Evolutionary conservation across 257 asterid genomes (phyloP), one percentile per base, ranked within the genome.

Genomic region (Solanum appendiculatum): DNA sequence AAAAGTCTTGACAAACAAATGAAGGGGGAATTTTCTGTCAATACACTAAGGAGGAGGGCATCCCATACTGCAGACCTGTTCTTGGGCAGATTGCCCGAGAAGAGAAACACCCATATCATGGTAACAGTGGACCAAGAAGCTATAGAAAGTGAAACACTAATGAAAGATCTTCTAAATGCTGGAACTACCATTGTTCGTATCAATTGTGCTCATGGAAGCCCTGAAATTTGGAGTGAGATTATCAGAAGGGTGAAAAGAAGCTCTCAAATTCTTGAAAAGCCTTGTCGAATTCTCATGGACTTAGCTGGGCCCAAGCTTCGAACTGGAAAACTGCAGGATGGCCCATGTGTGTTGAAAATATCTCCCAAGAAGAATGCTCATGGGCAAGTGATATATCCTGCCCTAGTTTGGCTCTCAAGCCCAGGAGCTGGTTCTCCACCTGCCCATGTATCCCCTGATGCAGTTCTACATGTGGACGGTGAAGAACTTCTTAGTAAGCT

Each of bases 301-400:
- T 92, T 94, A 86, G 96, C 98, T 87, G 98, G 98, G 84, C 98
- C 96, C 37, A 94, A 94, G 94, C 92, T 94, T 88, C 91, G 98
- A 85, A 94, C 96, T 31, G 96, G 94, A 54, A 93, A 90, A 89
- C 90, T 94, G 73, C 89, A 88, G 82, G 89, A 89, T 56, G 98
- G 96, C 70, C 98, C 98, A 15, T 87, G 92, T 86, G 93, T 94
- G 84, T 87, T 91, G 86, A 94, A 94, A 90, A 85, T 94, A 48
- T 92, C 96, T 48, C 98, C 95, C 68, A 91, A 92, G 87, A 94
- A 88, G 89, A 91, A 91, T 88, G 91, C 93, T 51, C 46, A 86
- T 78, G 98, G 98, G 31, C 64, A 86, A 75, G 87, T 92, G 86
- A 73, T 91, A 88, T 83, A 82, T 37, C 92, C 94, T 25, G 93